Base-by-base conservation (phyloP, 2,329 filamentous ascomycete species). In the Neospermospora avenae region DNA sequence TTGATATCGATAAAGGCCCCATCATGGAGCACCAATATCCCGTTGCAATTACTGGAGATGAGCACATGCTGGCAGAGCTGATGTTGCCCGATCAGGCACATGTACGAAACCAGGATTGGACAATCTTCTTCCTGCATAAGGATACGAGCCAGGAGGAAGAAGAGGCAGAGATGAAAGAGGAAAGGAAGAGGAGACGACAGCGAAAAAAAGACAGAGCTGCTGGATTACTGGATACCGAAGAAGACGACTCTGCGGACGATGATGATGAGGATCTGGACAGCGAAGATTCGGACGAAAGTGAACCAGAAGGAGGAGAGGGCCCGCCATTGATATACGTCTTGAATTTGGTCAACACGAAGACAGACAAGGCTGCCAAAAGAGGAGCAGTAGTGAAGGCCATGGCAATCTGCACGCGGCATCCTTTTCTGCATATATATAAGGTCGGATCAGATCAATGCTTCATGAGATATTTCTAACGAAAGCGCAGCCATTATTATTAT, bases 11-110 rank as follows among this genome's bases (percentile, higher is more conserved):
- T 74, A 87, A 91, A 56, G 95, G 95, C 3, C 93, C 93, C 49
- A 87, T 97, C 69, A 98, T 99, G 95, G 95, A 99, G 73, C 93
- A 99, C 73, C 95, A 99, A 73, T 99, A 93, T 72, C 95, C 95
- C 0, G 88, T 91, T 44, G 87, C 93, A 54, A 98, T 99, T 64
- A 97, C 92, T 54, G 93, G 95, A 34, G 93, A 99, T 73, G 95
- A 99, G 77, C 89, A 96, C 71, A 98, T 98, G 93, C 77, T 99
- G 71, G 95, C 95, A 6, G 95, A 99, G 78, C 84, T 99, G 71
- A 99, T 99, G 95, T 79, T 99, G 73, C 95, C 95, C 0, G 95
- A 99, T 75, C 93, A 98, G 76, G 92, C 93, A 22, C 95, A 99
- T 76, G 86, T 95, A 63, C 85, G 95, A 41, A 93, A 90, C 71